Evolutionary conservation across 306 rosid species (phyloP).

Genomic region (Dicorynia guianensis): DNA sequence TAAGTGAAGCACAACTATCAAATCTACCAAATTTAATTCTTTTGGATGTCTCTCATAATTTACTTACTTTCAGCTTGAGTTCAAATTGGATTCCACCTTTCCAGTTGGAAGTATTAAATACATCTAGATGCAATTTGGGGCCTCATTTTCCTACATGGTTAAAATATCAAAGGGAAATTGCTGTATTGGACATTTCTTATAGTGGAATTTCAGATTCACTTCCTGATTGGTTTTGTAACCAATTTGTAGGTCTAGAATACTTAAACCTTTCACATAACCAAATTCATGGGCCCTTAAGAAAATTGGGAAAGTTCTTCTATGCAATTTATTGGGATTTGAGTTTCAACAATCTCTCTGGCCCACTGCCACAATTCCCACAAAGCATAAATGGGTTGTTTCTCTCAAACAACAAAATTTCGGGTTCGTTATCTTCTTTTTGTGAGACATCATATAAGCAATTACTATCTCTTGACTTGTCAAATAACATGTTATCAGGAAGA

Average conservation of each 20-base stretch:
- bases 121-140: slow-evolving; percentile 38
- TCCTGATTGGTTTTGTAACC: slow-evolving; percentile 37
- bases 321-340: too few relatives aligned
- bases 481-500: too few relatives aligned
- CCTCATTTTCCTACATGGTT: slow-evolving; percentile 54
- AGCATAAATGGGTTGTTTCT: too few relatives aligned
- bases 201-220: slow-evolving; percentile 28
- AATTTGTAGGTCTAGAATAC: not conserved
- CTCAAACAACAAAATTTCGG: too few relatives aligned
- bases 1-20: slow-evolving; percentile 39
- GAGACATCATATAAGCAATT: too few relatives aligned
- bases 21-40: not conserved
- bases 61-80: slow-evolving; percentile 42
- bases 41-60: slow-evolving; percentile 11
- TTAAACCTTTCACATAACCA: slow-evolving; percentile 38
- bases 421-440: too few relatives aligned
- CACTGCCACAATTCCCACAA: too few relatives aligned
- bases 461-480: too few relatives aligned
- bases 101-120: rapidly evolving
- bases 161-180: slow-evolving; percentile 30
- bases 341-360: too few relatives aligned
- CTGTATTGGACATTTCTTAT: not conserved
- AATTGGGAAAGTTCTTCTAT: too few relatives aligned
- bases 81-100: slow-evolving; percentile 45
- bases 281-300: too few relatives aligned